Evolutionary conservation across 345 rosid genomes (phyloP).

Genomic region (Citrus glauca): DNA sequence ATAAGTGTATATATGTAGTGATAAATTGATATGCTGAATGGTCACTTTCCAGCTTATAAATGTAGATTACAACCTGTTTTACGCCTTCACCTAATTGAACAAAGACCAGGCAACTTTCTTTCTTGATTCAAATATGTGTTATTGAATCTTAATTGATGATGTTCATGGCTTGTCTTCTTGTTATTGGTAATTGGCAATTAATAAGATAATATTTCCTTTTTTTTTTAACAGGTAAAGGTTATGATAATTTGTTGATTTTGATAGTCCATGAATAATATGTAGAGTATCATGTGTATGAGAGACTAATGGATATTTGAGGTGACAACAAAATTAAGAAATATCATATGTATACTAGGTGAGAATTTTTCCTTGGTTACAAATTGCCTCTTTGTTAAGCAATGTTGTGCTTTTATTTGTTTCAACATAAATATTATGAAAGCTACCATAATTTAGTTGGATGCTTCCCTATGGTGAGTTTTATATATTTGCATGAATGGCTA

Average conservation of each 20-base stretch:
- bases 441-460: background rate
- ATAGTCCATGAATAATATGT: background rate
- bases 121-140: background rate
- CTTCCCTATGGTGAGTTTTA: background rate
- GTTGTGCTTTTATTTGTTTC: background rate
- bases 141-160: conserved; percentile 17
- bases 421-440: conserved; percentile 19
- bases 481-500: background rate
- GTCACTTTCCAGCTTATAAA: conserved; percentile 15
- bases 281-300: background rate
- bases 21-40: background rate
- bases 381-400: conserved; percentile 30
- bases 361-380: too few relatives aligned
- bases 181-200: background rate
- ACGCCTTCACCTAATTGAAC: conserved; percentile 15
- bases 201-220: background rate
- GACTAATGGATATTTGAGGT: too few relatives aligned
- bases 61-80: background rate
- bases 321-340: too few relatives aligned
- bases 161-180: conserved; percentile 22
- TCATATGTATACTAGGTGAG: too few relatives aligned
- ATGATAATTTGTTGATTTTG: background rate
- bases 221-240: background rate
- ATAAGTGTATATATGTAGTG: background rate
- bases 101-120: conserved; percentile 6